Conservation (phyloP, 495 filamentous ascomycete genomes). For the Penicillium bialowiezense region DNA sequence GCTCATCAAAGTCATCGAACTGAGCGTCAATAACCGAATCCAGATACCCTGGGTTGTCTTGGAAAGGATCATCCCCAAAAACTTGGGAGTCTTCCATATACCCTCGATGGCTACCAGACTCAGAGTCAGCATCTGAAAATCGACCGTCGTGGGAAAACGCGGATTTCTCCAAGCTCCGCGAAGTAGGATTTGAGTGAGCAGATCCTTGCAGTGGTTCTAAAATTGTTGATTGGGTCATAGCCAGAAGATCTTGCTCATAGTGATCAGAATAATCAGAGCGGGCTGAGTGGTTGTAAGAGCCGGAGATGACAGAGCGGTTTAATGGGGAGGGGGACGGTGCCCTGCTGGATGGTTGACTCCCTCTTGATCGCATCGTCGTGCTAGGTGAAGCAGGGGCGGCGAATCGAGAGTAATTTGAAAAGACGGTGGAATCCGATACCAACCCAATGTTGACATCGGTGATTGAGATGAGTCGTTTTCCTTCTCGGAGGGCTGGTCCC, state of each 20-base stretch:
- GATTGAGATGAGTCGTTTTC: conserved; percentile 64
- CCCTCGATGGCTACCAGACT: conserved; percentile 24
- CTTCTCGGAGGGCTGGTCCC: conserved; percentile 35
- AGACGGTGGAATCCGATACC: conserved; percentile 70
- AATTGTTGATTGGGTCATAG: conserved; percentile 44
- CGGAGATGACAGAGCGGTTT: background rate
- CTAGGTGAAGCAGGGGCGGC: conserved; percentile 61
- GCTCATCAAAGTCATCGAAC: conserved; percentile 39
- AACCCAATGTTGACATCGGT: conserved; percentile 61
- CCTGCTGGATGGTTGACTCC: conserved; percentile 32
- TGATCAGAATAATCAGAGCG: conserved; percentile 7
- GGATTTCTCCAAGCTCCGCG: conserved; percentile 28
- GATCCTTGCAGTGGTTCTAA: conserved; percentile 27
- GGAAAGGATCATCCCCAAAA: conserved; percentile 34
- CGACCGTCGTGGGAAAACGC: conserved; percentile 39
- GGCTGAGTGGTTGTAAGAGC: background rate
- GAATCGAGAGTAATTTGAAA: conserved; percentile 62
- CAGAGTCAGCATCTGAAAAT: conserved; percentile 45
- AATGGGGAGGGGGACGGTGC: conserved; percentile 27
- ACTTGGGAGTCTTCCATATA: conserved; percentile 32
- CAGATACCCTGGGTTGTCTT: conserved; percentile 48
- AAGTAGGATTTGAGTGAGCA: background rate
- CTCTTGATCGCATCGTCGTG: conserved; percentile 44
- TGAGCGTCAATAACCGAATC: conserved; percentile 48
- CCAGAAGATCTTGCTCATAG: conserved; percentile 27